Evolutionary conservation across 2,329 filamentous ascomycete species (phyloP), one percentile per base, ranked within the genome.

Genomic region (Dothiorella sarmentorum): DNA sequence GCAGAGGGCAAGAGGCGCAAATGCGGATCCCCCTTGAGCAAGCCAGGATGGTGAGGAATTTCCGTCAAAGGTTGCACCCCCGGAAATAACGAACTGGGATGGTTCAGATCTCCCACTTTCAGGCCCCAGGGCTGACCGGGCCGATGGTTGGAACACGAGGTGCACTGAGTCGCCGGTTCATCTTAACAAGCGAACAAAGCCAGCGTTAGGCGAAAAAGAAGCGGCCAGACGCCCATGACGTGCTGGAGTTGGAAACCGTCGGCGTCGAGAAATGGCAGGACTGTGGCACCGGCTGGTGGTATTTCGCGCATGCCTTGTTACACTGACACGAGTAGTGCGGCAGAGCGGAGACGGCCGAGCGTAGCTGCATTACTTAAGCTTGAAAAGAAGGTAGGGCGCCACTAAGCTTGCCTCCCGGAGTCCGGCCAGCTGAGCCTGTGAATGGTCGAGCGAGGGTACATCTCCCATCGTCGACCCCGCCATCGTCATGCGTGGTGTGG

Each of bases 351-450:
- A 51, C 45, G 17, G 31, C 31, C 31, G 47, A 20, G n/a, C 9
- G 47, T 13, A 31, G n/a, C n/a, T n/a, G 47, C 47, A 38, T 52
- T 24, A 37, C 31, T 52, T 52, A 52, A 52, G 47, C 47, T 52
- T 52, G 38, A 52, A 31, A 27, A 26, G 47, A 52, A 52, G 47
- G 47, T 52, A 49, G 31, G 31, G 31, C 47, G 47, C 47, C 47
- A 52, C 47, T 7, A 37, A 52, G 33, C 47, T 52, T 38, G 31
- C 31, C 20, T 26, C 31, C n/a, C n/a, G n/a, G n/a, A n/a, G n/a
- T n/a, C n/a, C 29, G 29, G 10, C 10, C 20, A 20, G 40, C 20
- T 18, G 4, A 11, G 38, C 29, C 18, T 27, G 27, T 49, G 45
- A 35, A 17, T 33, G 17, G 45, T 7, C 24, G 5, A 7, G 27